Evolutionary conservation across 768 basidiomycete genomes (phyloP).

Genomic region (Xanthoconium stramineum): DNA sequence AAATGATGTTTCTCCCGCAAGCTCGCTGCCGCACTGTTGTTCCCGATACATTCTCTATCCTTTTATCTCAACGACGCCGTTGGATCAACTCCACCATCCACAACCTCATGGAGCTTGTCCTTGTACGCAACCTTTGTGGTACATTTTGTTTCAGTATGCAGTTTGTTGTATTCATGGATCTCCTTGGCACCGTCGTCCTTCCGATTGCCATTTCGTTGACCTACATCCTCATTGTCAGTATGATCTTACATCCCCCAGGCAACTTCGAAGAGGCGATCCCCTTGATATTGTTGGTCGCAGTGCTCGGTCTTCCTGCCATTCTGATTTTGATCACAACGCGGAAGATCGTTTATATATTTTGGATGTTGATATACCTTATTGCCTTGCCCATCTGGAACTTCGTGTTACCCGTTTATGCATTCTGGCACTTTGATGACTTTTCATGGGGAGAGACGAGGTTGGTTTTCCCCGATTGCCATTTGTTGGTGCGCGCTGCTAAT

Average conservation of each 20-base stretch:
- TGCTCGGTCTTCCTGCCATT: slow-evolving; percentile 90
- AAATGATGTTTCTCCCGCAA: slow-evolving; percentile 99
- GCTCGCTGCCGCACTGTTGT: slow-evolving; percentile 93
- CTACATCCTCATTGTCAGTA: slow-evolving; percentile 79
- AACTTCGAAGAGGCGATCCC: slow-evolving; percentile 93
- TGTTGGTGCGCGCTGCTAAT: slow-evolving; percentile 9
- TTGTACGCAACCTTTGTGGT: slow-evolving; percentile 94
- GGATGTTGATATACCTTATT: slow-evolving; percentile 94
- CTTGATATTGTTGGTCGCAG: slow-evolving; percentile 80
- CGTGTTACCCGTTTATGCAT: slow-evolving; percentile 89
- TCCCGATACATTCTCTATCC: slow-evolving; percentile 89
- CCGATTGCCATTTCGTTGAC: slow-evolving; percentile 93
- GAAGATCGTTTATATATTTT: slow-evolving; percentile 93
- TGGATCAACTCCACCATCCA: slow-evolving; percentile 99
- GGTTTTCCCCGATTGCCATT: slow-evolving; percentile 20
- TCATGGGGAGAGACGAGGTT: slow-evolving; percentile 99
- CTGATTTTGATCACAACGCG: slow-evolving; percentile 92
- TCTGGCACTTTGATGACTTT: slow-evolving; percentile 99
- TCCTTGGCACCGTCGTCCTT: slow-evolving; percentile 86
- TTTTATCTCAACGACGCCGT: slow-evolving; percentile 94
- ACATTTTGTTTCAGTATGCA: slow-evolving; percentile 99
- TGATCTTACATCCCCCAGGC: slow-evolving; percentile 76
- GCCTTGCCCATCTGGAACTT: slow-evolving; percentile 98
- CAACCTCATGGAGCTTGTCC: slow-evolving; percentile 98
- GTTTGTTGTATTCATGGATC: slow-evolving; percentile 98